These are phyloP conservation scores for Fusarium xylarioides DNA, from an alignment of 2,329 filamentous ascomycete genomes.

Conservation along the genomic window DNA sequence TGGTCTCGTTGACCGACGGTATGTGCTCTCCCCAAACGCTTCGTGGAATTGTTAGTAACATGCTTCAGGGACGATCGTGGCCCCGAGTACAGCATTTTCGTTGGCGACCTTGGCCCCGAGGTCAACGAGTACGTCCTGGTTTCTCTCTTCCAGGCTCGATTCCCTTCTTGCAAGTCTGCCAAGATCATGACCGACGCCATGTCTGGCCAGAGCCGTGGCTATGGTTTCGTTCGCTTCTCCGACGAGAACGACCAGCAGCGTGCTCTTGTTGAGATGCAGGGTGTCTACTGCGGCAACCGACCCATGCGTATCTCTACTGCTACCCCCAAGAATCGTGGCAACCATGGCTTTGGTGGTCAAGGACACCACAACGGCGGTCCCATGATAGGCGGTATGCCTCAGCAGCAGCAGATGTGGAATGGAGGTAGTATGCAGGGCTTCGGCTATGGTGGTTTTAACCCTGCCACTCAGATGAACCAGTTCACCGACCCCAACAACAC, in stretches of 20 bases:
- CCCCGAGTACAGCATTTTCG: conserved; percentile 96
- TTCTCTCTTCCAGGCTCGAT: conserved; percentile 95
- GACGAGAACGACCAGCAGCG: conserved; percentile 97
- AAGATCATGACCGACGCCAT: conserved; percentile 99
- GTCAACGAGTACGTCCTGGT: conserved; percentile 99
- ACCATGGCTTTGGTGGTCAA: conserved; percentile 51
- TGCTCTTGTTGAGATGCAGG: conserved; percentile 97
- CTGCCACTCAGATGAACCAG: conserved; percentile 84
- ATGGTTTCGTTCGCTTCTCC: conserved; percentile 97
- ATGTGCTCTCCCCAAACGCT: conserved; percentile 45
- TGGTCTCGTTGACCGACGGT: conserved; percentile 92
- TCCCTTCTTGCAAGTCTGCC: conserved; percentile 97
- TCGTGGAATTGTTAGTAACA: background rate
- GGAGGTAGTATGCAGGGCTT: conserved; percentile 43
- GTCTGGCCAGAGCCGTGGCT: conserved; percentile 95
- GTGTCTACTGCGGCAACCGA: conserved; percentile 97
- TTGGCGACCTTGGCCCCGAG: conserved; percentile 96
- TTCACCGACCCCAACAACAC: conserved; percentile 99
- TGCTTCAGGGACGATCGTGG: conserved; percentile 85
- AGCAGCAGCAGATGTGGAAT: conserved; percentile 56
- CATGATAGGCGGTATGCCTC: conserved; percentile 59
- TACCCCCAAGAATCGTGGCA: conserved; percentile 85
- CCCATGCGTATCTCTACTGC: conserved; percentile 99
- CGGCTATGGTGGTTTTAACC: conserved; percentile 58
- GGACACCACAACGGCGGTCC: conserved; percentile 56